These are phyloP conservation scores for Vicia sativa DNA, from an alignment of 306 rosid genomes.

Conservation along the genomic window DNA sequence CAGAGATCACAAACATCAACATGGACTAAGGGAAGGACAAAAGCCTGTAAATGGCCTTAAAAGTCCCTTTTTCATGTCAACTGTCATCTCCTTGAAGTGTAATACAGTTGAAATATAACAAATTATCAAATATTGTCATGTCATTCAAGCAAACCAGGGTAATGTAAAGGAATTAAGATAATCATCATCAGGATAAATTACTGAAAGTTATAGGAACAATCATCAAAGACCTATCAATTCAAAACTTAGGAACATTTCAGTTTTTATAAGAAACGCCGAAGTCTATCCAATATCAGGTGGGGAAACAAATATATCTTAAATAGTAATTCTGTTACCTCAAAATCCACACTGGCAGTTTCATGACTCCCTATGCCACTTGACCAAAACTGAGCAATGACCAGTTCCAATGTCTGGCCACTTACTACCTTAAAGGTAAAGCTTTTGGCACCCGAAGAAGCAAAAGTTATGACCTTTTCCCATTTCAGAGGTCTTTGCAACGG, in stretches of 20 bases:
- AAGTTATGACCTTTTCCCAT: constrained; percentile 76
- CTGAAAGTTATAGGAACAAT: constrained; percentile 26
- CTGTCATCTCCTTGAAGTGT: constrained; percentile 13
- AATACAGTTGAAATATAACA: constrained; percentile 14
- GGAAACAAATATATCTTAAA: constrained; percentile 13
- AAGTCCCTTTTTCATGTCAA: constrained; percentile 17
- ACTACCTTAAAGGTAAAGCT: constrained; percentile 79
- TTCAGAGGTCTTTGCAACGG: constrained; percentile 82
- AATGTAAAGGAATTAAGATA: constrained; percentile 10
- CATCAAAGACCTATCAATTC: constrained; percentile 1
- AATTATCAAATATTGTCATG: constrained; percentile 25
- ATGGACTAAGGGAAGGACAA: constrained; percentile 2
- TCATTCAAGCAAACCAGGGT: constrained; percentile 24
- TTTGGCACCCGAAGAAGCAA: constrained; percentile 79
- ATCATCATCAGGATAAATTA: constrained; percentile 20
- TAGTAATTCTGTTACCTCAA: constrained; percentile 68
- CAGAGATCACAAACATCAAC: not conserved
- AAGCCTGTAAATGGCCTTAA: constrained; percentile 10
- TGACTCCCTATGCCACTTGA: constrained; percentile 92
- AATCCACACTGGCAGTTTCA: constrained; percentile 73
- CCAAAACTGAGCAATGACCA: constrained; percentile 92
- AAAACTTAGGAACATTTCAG: constrained; percentile 15
- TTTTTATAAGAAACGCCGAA: constrained; percentile 6
- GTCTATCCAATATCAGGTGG: constrained; percentile 26
- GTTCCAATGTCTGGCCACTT: constrained; percentile 92